These are phyloP conservation scores for Fusarium sp. DNA, from an alignment of 2,329 filamentous ascomycete species.

Conservation along the genomic window DNA sequence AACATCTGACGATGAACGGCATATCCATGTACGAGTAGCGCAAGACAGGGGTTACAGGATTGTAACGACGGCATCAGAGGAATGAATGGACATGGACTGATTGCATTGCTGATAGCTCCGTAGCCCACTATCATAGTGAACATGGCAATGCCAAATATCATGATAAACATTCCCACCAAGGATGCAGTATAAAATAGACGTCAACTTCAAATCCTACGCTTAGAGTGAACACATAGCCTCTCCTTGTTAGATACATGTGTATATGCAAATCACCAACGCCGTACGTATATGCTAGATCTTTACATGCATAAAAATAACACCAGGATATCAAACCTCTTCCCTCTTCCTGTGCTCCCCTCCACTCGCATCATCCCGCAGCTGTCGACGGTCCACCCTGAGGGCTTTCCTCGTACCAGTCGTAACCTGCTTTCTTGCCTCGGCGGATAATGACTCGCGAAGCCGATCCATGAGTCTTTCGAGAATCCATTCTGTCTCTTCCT, in stretches of 20 bases:
- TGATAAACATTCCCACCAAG: no score
- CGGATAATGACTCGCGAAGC: slow-evolving; percentile 53
- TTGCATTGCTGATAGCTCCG: background rate
- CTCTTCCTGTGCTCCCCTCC: background rate
- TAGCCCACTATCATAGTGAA: background rate
- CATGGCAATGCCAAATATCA: no score
- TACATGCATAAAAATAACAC: background rate
- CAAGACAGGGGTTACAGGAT: background rate
- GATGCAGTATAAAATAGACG: no score
- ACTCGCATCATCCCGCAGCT: background rate
- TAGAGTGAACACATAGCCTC: no score
- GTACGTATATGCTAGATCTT: background rate
- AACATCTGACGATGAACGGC: background rate
- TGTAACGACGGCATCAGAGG: background rate
- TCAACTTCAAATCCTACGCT: no score
- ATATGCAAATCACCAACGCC: background rate
- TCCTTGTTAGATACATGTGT: background rate
- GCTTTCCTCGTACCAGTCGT: slow-evolving; percentile 11
- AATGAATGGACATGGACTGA: background rate
- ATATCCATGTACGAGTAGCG: slow-evolving; percentile 18
- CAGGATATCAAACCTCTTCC: slow-evolving; percentile 5
- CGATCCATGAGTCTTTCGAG: slow-evolving; percentile 68
- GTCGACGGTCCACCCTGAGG: slow-evolving; percentile 16
- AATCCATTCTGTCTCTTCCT: slow-evolving; percentile 78
- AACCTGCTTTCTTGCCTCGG: slow-evolving; percentile 30